Base-by-base conservation (phyloP, 495 filamentous ascomycete species). In the Friedmanniomyces endolithicus region DNA sequence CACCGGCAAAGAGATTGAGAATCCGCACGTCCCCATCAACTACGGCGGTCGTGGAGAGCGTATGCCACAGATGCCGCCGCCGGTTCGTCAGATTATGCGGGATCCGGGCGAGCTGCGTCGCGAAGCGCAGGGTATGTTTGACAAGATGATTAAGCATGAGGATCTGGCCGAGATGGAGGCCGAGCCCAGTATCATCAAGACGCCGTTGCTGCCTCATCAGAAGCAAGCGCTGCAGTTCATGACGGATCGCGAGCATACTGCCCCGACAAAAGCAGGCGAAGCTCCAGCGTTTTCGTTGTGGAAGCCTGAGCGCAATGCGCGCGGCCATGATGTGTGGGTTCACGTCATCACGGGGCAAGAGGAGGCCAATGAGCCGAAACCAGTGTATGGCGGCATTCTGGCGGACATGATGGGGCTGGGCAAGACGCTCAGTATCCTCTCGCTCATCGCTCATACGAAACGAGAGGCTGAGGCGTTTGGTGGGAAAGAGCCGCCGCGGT, bases 351-450 rank as follows among this genome's bases (percentile, higher is more conserved):
- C 86, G 44, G 84, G 82, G 4, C 74, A 82, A 9, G 71, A 81
- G 24, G 68, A 79, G 53, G 69, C 71, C 16, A 57, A 77, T n/a
- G 78, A 79, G 59, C 90, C 92, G 0, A 71, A 78, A 0, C 79
- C 88, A 55, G 76, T 80, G 0, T 71, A 83, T 0, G 92, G 92
- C 9, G 92, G 92, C n/a, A 85, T 98, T 29, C 72, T 98, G 20
- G 92, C 92, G 7, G 92, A 98, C 65, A 88, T 95, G 84, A 98
- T 98, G 92, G 92, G 92, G 35, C 71, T 98, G 16, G 92, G 92
- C 6, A 98, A 98, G 66, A 96, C 92, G 0, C 70, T 98, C 45
- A 94, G 85, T 64, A 85, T 95, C 27, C 73, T 98, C 6, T 84
- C 88, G 2, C 74, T 97, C 22, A 67, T 90, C 16, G 70, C 81